Conservation (phyloP, 139 green algal species). For the Coelastrella sp. region DNA sequence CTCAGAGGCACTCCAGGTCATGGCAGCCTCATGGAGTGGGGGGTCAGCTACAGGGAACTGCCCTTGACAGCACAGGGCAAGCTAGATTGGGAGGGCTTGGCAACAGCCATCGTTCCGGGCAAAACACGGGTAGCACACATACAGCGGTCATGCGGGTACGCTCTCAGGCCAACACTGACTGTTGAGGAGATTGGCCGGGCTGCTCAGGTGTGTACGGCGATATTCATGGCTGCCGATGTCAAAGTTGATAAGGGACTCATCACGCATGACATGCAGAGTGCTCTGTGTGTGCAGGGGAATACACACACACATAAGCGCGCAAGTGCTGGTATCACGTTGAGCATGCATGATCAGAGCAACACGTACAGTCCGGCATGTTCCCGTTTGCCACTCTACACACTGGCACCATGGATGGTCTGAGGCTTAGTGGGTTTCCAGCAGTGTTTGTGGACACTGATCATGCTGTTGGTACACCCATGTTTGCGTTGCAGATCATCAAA, state of each 20-base stretch:
- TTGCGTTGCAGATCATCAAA: conserved; percentile 57
- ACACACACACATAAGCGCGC: too few species aligned
- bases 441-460: background rate
- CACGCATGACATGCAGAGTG: too few species aligned
- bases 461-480: background rate
- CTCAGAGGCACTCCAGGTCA: conserved; percentile 73
- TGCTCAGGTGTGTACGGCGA: conserved; percentile 45
- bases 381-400: too few species aligned
- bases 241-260: too few species aligned
- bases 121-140: conserved; percentile 84
- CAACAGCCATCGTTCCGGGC: conserved; percentile 70
- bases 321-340: too few species aligned
- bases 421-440: background rate
- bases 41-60: conserved; percentile 87
- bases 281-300: too few species aligned
- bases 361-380: too few species aligned
- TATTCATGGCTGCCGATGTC: too few species aligned
- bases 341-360: too few species aligned
- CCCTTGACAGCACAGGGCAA: conserved; percentile 60
- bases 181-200: conserved; percentile 82
- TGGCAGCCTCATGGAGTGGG: conserved; percentile 90
- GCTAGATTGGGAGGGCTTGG: conserved; percentile 84
- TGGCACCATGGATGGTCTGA: too few species aligned
- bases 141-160: conserved; percentile 97
- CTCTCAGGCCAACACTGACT: conserved; percentile 84